A percentile compares a stretch with the other conserved stretches of the same genome.
Conservation (phyloP, 805 yeast species). For the Peterozyma toletana region DNA sequence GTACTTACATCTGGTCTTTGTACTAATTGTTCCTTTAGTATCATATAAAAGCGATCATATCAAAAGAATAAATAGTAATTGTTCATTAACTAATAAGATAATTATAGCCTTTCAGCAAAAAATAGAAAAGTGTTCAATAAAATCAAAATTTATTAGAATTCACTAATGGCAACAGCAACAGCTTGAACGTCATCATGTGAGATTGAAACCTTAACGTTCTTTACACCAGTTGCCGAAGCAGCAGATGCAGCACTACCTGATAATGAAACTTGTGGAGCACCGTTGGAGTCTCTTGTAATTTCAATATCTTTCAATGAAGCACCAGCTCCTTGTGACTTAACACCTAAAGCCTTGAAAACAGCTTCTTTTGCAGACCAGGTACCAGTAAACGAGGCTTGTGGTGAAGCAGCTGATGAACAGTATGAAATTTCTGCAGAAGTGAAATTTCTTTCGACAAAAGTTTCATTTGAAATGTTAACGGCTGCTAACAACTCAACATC, state of each 20-base stretch:
- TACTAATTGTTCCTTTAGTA: too few species aligned
- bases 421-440: slow-evolving; percentile 74
- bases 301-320: slow-evolving; percentile 91
- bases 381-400: slow-evolving; percentile 91
- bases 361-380: slow-evolving; percentile 99
- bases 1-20: too few species aligned
- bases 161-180: slow-evolving; percentile 89
- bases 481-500: slow-evolving; percentile 88
- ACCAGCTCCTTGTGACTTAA: slow-evolving; percentile 87
- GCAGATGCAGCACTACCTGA: slow-evolving; percentile 71
- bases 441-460: slow-evolving; percentile 89
- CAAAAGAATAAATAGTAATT: too few species aligned
- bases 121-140: too few species aligned
- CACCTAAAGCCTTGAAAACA: slow-evolving; percentile 91
- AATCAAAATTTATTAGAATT: slow-evolving; percentile 27
- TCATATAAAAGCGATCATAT: too few species aligned
- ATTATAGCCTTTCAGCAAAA: too few species aligned
- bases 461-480: slow-evolving; percentile 79
- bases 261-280: slow-evolving; percentile 77
- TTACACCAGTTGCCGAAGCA: slow-evolving; percentile 66
- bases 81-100: too few species aligned
- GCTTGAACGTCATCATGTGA: slow-evolving; percentile 97
- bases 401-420: slow-evolving; percentile 66
- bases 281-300: slow-evolving; percentile 61
- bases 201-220: slow-evolving; percentile 75